Conservation (phyloP, 2,329 filamentous ascomycete species). For the Stagonosporopsis tanaceti region DNA sequence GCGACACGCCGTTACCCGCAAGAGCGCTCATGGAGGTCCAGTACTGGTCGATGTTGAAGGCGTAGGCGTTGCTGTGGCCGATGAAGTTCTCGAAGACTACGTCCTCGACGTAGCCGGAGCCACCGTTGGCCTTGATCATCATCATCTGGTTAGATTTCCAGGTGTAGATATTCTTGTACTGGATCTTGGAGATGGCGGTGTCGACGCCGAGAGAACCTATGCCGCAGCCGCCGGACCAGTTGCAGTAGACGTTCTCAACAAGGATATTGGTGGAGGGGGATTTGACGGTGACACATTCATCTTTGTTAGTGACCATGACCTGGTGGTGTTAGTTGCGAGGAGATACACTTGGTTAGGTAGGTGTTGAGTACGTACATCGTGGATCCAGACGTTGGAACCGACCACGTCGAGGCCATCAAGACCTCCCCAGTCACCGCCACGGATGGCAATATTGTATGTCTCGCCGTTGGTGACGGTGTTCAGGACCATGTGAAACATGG, state of each 20-base stretch:
- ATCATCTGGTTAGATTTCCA: slow-evolving; percentile 68
- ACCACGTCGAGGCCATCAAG: slow-evolving; percentile 66
- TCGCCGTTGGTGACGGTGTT: slow-evolving; percentile 62
- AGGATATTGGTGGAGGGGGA: slow-evolving; percentile 59
- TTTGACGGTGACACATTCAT: slow-evolving; percentile 68
- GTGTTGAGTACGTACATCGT: slow-evolving; percentile 52
- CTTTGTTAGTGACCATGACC: slow-evolving; percentile 68
- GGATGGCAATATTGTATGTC: slow-evolving; percentile 64
- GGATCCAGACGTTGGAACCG: slow-evolving; percentile 64
- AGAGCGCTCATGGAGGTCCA: slow-evolving; percentile 57
- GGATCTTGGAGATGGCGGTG: slow-evolving; percentile 61
- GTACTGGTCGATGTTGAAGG: slow-evolving; percentile 63
- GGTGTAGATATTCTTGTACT: slow-evolving; percentile 66
- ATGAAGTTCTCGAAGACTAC: slow-evolving; percentile 66
- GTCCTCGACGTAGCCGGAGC: slow-evolving; percentile 61
- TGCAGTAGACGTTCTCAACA: slow-evolving; percentile 69
- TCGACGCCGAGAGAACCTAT: slow-evolving; percentile 63
- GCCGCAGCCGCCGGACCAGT: slow-evolving; percentile 67
- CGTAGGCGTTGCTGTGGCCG: slow-evolving; percentile 67
- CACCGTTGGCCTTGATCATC: slow-evolving; percentile 69
- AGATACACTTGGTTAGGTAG: background rate
- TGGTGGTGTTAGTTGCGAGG: slow-evolving; percentile 11
- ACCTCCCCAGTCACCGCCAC: slow-evolving; percentile 61
- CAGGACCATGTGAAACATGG: slow-evolving; percentile 60
- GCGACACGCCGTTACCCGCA: slow-evolving; percentile 60